phyloP scores from a whole-genome alignment of 345 rosid species.

The Hibiscus mutabilis region DNA sequence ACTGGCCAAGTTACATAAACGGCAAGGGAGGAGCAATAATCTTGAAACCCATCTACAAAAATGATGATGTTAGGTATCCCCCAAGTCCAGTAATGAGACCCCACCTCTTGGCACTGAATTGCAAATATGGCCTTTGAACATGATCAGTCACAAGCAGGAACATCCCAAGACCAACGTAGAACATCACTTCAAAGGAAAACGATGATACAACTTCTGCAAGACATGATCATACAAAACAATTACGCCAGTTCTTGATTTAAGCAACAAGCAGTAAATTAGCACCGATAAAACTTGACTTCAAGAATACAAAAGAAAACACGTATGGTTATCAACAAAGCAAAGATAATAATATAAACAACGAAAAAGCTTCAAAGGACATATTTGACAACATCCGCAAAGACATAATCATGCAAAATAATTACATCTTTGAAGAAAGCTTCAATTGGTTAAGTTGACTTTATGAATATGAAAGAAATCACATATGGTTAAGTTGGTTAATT shows the following conservation, averaged over 20 bases:
- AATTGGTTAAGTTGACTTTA: too few species aligned
- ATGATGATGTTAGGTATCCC: conserved; percentile 61
- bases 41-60: conserved; percentile 58
- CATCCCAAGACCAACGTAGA: conserved; percentile 63
- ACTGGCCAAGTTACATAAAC: conserved; percentile 65
- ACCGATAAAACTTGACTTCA: too few species aligned
- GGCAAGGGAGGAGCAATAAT: conserved; percentile 46
- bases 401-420: too few species aligned
- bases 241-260: background rate
- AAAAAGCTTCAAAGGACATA: too few species aligned
- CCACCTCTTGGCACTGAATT: conserved; percentile 83
- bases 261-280: background rate
- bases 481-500: too few species aligned
- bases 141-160: conserved; percentile 50
- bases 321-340: too few species aligned
- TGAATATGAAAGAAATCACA: too few species aligned
- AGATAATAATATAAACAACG: too few species aligned
- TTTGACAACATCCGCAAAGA: too few species aligned
- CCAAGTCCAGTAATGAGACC: conserved; percentile 75
- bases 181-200: conserved; percentile 49
- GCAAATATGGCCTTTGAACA: conserved; percentile 76
- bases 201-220: conserved; percentile 59
- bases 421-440: too few species aligned
- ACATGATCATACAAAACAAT: background rate
- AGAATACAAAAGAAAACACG: too few species aligned